Conservation (phyloP, 2,329 filamentous ascomycete species). For the Colletotrichum liriopes region DNA sequence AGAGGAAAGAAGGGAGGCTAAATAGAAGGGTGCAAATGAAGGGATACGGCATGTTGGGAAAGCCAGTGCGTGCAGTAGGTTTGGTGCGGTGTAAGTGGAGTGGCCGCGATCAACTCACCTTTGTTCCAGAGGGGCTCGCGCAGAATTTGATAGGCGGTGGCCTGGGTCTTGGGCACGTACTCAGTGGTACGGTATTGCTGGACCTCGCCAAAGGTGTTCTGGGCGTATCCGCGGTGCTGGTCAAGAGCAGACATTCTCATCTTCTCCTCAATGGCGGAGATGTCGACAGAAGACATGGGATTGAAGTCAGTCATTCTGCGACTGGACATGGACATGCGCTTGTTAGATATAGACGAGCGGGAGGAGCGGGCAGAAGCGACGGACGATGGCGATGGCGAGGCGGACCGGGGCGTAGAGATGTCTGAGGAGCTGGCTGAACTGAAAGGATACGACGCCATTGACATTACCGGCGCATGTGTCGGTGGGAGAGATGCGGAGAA, state of each 20-base stretch:
- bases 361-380: conserved; percentile 64
- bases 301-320: conserved; percentile 68
- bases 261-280: conserved; percentile 70
- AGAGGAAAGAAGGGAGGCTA: conserved; percentile 32
- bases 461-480: conserved; percentile 43
- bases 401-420: conserved; percentile 69
- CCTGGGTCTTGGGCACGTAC: conserved; percentile 66
- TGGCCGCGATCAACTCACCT: conserved; percentile 60
- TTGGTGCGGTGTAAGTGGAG: conserved; percentile 41
- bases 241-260: conserved; percentile 75
- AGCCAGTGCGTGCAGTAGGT: conserved; percentile 37
- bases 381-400: conserved; percentile 65
- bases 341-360: conserved; percentile 67
- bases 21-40: conserved; percentile 37
- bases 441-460: conserved; percentile 53
- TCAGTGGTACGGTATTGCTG: conserved; percentile 69
- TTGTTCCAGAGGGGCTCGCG: conserved; percentile 77
- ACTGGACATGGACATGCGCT: conserved; percentile 66
- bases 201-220: conserved; percentile 70
- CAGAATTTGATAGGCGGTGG: conserved; percentile 74
- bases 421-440: conserved; percentile 65
- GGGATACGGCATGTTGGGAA: conserved; percentile 41
- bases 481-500: conserved; percentile 42
- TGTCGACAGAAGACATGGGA: conserved; percentile 71
- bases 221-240: conserved; percentile 72